These are phyloP conservation scores for Elaeagnus macrophylla DNA, from an alignment of 306 rosid species.

Conservation along the genomic window DNA sequence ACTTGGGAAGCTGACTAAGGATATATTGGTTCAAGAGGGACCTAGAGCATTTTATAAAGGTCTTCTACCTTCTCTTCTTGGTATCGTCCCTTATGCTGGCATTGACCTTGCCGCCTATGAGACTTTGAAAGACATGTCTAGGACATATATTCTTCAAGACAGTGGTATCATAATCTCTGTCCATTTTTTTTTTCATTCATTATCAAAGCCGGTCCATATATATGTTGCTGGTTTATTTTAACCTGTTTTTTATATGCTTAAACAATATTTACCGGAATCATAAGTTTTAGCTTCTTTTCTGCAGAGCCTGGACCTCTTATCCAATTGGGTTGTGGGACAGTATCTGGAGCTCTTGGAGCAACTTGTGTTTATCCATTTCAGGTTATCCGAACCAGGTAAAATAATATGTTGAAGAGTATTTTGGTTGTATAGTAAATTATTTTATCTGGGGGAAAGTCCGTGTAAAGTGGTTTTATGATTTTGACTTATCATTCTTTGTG, in stretches of 20 bases:
- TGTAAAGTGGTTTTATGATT: too few relatives aligned
- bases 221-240: conserved; percentile 15
- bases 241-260: conserved; percentile 19
- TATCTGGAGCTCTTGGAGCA: conserved; percentile 92
- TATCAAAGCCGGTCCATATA: neutral
- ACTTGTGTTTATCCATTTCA: conserved; percentile 86
- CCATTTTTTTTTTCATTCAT: neutral
- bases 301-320: conserved; percentile 75
- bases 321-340: conserved; percentile 82
- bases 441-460: too few relatives aligned
- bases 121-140: conserved; percentile 72
- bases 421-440: too few relatives aligned
- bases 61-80: conserved; percentile 70
- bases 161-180: conserved; percentile 32
- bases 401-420: too few relatives aligned
- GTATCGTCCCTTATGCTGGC: conserved; percentile 87
- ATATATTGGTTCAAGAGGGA: conserved; percentile 77
- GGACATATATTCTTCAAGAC: conserved; percentile 52
- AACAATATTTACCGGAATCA: conserved; percentile 19
- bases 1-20: conserved; percentile 48
- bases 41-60: conserved; percentile 79
- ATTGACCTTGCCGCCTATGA: conserved; percentile 86
- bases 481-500: conserved; percentile 6
- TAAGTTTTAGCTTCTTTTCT: conserved; percentile 8
- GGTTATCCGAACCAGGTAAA: conserved; percentile 76